phyloP scores from a whole-genome alignment of 805 yeast species.

The Candida khao-thaluensis region DNA sequence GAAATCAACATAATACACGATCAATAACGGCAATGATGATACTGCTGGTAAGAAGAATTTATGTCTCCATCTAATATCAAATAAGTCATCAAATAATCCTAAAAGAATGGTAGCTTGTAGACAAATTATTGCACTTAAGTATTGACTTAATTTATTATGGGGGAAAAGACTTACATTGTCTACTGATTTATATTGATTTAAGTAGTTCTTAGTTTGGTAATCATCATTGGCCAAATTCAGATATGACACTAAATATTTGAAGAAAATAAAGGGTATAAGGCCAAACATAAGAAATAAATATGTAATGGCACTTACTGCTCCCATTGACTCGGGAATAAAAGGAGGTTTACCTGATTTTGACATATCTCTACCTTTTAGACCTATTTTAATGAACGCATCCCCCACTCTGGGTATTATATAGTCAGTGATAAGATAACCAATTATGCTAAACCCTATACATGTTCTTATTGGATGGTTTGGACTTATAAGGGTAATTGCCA shows the following conservation, averaged over 20 bases:
- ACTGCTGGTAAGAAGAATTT: constrained; percentile 94
- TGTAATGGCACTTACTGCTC: constrained; percentile 81
- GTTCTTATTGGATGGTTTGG: constrained; percentile 53
- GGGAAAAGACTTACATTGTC: constrained; percentile 54
- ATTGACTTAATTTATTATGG: constrained; percentile 79
- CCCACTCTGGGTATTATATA: constrained; percentile 68
- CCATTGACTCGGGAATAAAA: constrained; percentile 82
- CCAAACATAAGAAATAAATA: constrained; percentile 79
- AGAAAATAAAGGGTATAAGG: constrained; percentile 85
- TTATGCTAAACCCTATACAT: constrained; percentile 62
- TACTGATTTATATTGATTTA: constrained; percentile 33
- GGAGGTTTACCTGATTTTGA: constrained; percentile 69
- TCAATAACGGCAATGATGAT: constrained; percentile 85
- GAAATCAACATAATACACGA: constrained; percentile 91
- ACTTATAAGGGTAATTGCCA: constrained; percentile 23
- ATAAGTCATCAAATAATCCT: constrained; percentile 91
- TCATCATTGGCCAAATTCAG: constrained; percentile 35
- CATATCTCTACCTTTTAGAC: constrained; percentile 82
- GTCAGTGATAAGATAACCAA: constrained; percentile 63
- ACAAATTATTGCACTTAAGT: constrained; percentile 79
- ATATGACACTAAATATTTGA: constrained; percentile 62
- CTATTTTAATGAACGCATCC: constrained; percentile 66
- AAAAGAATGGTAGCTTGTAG: constrained; percentile 78
- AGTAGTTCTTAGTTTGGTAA: constrained; percentile 30
- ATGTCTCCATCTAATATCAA: constrained; percentile 96